phyloP scores from a whole-genome alignment of 1,284 basidiomycete species.

The Leccinum cinnamomeum region DNA sequence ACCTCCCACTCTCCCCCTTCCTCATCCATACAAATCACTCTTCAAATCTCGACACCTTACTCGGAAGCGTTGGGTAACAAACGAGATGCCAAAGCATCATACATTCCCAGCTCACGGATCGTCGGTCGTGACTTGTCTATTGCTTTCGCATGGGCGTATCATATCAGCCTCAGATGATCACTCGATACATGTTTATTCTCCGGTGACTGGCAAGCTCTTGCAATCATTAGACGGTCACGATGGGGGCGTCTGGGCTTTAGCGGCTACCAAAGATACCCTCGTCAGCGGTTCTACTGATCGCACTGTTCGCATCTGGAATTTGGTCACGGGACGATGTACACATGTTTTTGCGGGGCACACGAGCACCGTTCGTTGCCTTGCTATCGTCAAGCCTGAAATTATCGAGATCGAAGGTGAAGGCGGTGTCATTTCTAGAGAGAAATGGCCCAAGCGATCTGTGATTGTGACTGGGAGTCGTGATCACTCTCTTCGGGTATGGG shows the following conservation, averaged over 20 bases:
- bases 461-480: slow-evolving; percentile 95
- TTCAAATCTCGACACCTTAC: slow-evolving; percentile 85
- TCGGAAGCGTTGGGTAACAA: slow-evolving; percentile 72
- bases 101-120: slow-evolving; percentile 86
- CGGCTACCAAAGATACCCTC: slow-evolving; percentile 79
- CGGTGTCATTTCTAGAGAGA: slow-evolving; percentile 61
- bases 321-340: slow-evolving; percentile 75
- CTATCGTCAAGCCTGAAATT: slow-evolving; percentile 87
- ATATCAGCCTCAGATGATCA: slow-evolving; percentile 95
- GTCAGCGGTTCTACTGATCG: slow-evolving; percentile 94
- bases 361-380: slow-evolving; percentile 87
- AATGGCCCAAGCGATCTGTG: slow-evolving; percentile 82
- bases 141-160: slow-evolving; percentile 91
- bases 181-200: slow-evolving; percentile 90
- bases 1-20: slow-evolving; percentile 54
- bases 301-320: slow-evolving; percentile 92
- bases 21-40: slow-evolving; percentile 83
- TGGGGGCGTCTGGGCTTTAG: slow-evolving; percentile 94
- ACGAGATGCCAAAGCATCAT: slow-evolving; percentile 71
- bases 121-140: slow-evolving; percentile 90
- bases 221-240: slow-evolving; percentile 85
- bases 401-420: slow-evolving; percentile 66
- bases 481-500: slow-evolving; percentile 89
- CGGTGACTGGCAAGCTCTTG: slow-evolving; percentile 72
- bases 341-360: slow-evolving; percentile 94